These are phyloP conservation scores for Aspergillus sp. DNA, from an alignment of 2,329 filamentous ascomycete species.

Conservation along the genomic window DNA sequence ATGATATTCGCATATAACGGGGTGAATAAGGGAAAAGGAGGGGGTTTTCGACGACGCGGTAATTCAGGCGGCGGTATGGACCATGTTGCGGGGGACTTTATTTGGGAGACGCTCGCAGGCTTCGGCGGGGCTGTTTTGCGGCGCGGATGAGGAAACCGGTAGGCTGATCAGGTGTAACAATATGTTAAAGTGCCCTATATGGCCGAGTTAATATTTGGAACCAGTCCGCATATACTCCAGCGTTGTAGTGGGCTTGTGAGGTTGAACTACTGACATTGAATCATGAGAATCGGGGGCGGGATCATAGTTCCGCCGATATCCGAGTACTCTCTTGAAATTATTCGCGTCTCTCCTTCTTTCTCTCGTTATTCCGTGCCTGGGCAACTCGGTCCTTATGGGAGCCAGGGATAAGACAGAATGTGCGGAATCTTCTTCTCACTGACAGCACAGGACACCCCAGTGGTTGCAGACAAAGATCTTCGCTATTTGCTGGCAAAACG, in stretches of 20 bases:
- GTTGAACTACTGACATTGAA: slow-evolving; percentile 5
- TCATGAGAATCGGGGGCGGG: slow-evolving; percentile 41
- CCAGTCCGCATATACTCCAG: not conserved
- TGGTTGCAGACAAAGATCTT: slow-evolving; percentile 35
- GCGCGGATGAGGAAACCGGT: not conserved
- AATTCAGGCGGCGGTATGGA: slow-evolving; percentile 26
- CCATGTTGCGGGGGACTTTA: slow-evolving; percentile 23
- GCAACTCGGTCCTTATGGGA: not conserved
- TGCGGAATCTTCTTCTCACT: slow-evolving; percentile 56
- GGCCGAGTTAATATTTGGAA: not conserved
- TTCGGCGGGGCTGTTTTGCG: slow-evolving; percentile 2
- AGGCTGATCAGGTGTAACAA: not conserved
- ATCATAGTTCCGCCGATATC: slow-evolving; percentile 36
- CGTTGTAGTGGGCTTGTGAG: slow-evolving; percentile 2
- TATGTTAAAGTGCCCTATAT: not conserved
- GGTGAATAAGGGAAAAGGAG: slow-evolving; percentile 6
- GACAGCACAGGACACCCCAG: slow-evolving; percentile 28
- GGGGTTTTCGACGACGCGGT: slow-evolving; percentile 1
- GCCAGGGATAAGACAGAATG: slow-evolving; percentile 30
- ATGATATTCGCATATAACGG: slow-evolving; percentile 45
- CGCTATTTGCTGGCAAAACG: slow-evolving; percentile 37
- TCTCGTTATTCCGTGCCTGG: not conserved
- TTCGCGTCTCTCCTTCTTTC: not conserved
- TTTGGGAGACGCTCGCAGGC: not conserved
- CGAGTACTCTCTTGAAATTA: slow-evolving; percentile 11